Evolutionary conservation across 768 basidiomycete species (phyloP).

Genomic region (Tulasnella sp.): DNA sequence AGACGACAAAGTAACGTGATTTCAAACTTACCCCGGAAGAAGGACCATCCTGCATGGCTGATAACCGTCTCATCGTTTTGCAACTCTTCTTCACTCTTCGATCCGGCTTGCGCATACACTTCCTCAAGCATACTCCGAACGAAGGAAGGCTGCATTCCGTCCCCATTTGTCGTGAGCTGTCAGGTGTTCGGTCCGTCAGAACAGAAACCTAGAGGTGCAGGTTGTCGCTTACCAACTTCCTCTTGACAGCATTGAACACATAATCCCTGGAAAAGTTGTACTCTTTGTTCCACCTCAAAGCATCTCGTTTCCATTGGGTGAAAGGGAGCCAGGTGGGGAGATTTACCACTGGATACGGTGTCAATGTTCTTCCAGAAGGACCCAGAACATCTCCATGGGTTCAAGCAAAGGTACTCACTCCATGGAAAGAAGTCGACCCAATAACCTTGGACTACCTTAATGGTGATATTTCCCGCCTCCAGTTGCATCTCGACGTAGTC

Average conservation of each 20-base stretch:
- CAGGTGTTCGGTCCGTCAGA: too few relatives aligned
- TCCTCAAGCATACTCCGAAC: conserved; percentile 32
- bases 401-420: not conserved
- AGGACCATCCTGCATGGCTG: not conserved
- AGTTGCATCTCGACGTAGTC: not conserved
- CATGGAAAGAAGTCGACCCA: conserved; percentile 2
- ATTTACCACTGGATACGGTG: not conserved
- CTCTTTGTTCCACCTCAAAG: not conserved
- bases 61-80: not conserved
- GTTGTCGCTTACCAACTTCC: not conserved
- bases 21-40: not conserved
- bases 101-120: conserved; percentile 2
- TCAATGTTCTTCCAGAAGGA: not conserved
- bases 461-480: not conserved
- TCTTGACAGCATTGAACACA: not conserved
- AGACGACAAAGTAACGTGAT: not conserved
- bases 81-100: not conserved
- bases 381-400: not conserved
- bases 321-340: not conserved
- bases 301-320: not conserved
- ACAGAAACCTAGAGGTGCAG: too few relatives aligned
- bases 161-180: not conserved
- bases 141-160: not conserved
- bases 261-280: not conserved
- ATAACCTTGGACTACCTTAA: not conserved